phyloP scores from a whole-genome alignment of 192 early-diverging fungal species.

The Diversispora epigaea region DNA sequence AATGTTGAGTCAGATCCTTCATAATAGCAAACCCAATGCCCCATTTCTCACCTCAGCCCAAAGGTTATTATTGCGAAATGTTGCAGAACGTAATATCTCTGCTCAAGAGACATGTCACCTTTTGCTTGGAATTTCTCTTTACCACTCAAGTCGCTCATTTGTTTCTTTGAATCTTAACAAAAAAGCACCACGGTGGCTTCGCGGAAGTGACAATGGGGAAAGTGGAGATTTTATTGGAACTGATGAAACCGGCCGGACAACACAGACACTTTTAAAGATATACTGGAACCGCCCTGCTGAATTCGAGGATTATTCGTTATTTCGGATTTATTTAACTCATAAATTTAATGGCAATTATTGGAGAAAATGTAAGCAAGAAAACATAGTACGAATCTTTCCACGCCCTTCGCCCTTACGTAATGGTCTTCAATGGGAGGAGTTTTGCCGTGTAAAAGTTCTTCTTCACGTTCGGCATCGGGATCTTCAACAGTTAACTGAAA shows the following conservation, averaged over 20 bases:
- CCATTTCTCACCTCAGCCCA: background rate
- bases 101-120: conserved; percentile 8
- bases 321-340: background rate
- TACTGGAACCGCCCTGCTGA: background rate
- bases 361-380: background rate
- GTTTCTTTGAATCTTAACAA: conserved; percentile 1
- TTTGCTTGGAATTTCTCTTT: background rate
- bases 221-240: background rate
- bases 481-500: background rate
- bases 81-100: background rate
- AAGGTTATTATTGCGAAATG: background rate
- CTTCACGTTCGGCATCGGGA: background rate
- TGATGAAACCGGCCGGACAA: background rate
- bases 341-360: background rate
- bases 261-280: background rate
- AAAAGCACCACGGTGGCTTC: background rate
- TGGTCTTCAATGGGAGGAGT: background rate
- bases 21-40: background rate
- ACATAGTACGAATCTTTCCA: background rate
- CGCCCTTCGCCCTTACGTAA: background rate
- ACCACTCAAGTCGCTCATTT: background rate
- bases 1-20: too few species aligned
- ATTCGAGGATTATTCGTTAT: conserved; percentile 1
- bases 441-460: background rate
- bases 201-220: background rate